phyloP scores from a whole-genome alignment of 2,329 filamentous ascomycete genomes.

The Pezicula radicicola region DNA sequence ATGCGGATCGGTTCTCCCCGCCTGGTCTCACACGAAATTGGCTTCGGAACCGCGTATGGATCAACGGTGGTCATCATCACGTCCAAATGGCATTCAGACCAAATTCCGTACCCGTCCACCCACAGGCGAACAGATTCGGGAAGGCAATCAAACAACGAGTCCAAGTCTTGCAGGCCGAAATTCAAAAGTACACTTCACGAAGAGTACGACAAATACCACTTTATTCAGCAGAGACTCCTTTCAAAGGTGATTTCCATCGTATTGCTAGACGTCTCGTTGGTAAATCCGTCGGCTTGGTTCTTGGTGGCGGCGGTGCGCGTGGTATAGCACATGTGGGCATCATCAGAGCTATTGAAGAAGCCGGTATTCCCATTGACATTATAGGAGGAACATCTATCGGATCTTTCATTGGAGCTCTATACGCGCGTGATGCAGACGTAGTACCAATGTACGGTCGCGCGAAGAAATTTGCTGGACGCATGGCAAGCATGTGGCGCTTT shows the following conservation, averaged over 20 bases:
- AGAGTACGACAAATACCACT: constrained; percentile 83
- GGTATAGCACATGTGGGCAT: constrained; percentile 92
- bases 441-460: constrained; percentile 95
- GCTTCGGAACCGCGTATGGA: constrained; percentile 92
- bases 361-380: constrained; percentile 92
- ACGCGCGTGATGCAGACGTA: constrained; percentile 92
- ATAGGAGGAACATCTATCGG: constrained; percentile 96
- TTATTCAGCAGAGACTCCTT: constrained; percentile 87
- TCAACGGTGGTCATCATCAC: constrained; percentile 96
- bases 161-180: constrained; percentile 92
- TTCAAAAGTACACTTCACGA: constrained; percentile 96
- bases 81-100: constrained; percentile 90
- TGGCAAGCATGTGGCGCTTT: constrained; percentile 99
- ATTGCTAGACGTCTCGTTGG: constrained; percentile 87
- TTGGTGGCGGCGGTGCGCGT: constrained; percentile 89
- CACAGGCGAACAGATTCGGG: constrained; percentile 74
- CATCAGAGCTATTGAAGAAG: constrained; percentile 92
- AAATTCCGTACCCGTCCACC: constrained; percentile 72
- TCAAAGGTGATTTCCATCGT: constrained; percentile 95
- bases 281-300: constrained; percentile 89
- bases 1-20: constrained; percentile 82
- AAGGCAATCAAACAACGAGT: constrained; percentile 88
- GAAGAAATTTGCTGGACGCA: constrained; percentile 97
- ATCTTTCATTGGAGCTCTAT: constrained; percentile 90
- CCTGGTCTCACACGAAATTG: constrained; percentile 84